These are phyloP conservation scores for Aspergillus fijiensis DNA, from an alignment of 2,329 filamentous ascomycete genomes.

Conservation along the genomic window DNA sequence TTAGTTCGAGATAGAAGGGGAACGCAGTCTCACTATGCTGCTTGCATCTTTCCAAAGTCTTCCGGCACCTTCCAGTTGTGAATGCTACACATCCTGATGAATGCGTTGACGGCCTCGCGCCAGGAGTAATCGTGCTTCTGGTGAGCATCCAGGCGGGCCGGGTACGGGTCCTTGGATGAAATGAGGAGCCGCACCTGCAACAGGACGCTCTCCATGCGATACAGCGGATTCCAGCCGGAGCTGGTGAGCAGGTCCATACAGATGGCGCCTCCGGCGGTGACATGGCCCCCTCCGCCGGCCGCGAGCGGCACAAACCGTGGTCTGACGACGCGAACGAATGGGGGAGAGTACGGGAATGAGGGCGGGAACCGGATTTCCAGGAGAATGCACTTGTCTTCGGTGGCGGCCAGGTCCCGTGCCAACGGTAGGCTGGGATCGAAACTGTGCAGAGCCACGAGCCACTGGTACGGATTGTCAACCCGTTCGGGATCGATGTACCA, in stretches of 20 bases:
- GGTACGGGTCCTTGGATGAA: constrained; percentile 63
- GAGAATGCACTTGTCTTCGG: constrained; percentile 65
- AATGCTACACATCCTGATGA: constrained; percentile 61
- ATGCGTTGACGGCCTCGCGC: constrained; percentile 71
- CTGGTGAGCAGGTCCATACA: constrained; percentile 83
- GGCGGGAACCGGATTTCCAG: constrained; percentile 78
- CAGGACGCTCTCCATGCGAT: constrained; percentile 74
- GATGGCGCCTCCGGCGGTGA: constrained; percentile 80
- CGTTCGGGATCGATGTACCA: constrained; percentile 75
- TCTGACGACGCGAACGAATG: constrained; percentile 79
- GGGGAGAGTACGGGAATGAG: constrained; percentile 74
- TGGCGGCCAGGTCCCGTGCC: constrained; percentile 68
- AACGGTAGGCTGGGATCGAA: constrained; percentile 70
- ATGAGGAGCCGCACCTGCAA: constrained; percentile 79
- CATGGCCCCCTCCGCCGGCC: constrained; percentile 77
- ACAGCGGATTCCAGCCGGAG: constrained; percentile 74
- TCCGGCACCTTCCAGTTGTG: constrained; percentile 74
- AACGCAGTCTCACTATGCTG: not conserved
- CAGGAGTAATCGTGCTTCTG: constrained; percentile 59
- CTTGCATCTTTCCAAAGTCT: constrained; percentile 54
- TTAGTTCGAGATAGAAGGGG: too few species aligned
- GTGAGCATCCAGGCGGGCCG: constrained; percentile 63
- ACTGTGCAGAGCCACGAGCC: constrained; percentile 86
- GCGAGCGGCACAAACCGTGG: constrained; percentile 74
- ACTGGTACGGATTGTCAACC: constrained; percentile 78